Evolutionary conservation across 257 asterid species (phyloP), one percentile per base, ranked within the genome.

Genomic region (Solanum clarkiae): DNA sequence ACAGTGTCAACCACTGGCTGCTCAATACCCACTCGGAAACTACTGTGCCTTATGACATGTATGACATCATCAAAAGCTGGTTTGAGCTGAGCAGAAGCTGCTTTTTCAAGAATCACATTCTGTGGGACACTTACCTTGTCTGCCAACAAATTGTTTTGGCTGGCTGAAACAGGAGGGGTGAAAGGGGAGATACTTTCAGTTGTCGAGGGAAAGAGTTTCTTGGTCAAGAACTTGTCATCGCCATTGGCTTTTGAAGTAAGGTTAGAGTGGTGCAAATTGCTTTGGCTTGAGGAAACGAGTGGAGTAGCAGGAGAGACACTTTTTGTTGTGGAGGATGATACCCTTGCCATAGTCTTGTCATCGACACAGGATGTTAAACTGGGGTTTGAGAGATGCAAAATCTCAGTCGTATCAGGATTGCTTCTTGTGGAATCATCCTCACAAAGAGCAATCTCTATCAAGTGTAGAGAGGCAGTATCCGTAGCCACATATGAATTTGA

Each of bases 41-140:
- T 92, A 86, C 97, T 92, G 86, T 91, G 96, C 3, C 92, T 89
- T 72, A 93, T 89, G 86, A 91, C 97, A 18, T 91, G 97, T 65
- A 93, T 93, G 89, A 92, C 89, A 72, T 91, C 98, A 81, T 87
- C 94, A 69, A 89, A 89, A 84, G 91, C 90, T 20, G 95, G 91
- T 85, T 91, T 71, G 82, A 87, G 89, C 87, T 91, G 89, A 68
- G 85, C 57, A 47, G 71, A 59, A 26, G 89, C 60, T 24, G 91
- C 81, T 71, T 85, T 90, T 74, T 91, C 97, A 29, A 85, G 85
- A 66, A 80, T 77, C 79, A 89, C 87, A 87, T 87, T 90, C 88
- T 91, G 96, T 83, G 87, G 89, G 54, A 85, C 81, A 56, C 74
- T 83, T 18, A 86, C 92, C 65, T 85, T 88, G 32, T 91, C 94